phyloP scores from a whole-genome alignment of 2,329 filamentous ascomycete species.

The Verruconis gallopava region DNA sequence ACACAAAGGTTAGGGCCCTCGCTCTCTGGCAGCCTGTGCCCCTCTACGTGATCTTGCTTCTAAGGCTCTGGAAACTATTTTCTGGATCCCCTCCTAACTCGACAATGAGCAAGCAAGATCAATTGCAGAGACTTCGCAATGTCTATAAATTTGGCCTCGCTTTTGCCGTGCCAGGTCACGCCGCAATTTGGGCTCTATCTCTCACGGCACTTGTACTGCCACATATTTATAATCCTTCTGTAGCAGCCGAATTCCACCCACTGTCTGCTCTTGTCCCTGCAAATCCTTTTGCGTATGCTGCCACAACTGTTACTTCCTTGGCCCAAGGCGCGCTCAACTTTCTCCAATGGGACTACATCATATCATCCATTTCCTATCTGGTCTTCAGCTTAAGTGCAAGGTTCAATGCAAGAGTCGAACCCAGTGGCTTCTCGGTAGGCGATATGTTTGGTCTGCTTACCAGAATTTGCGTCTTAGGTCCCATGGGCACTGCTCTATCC shows the following conservation, averaged over 20 bases:
- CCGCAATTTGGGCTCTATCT: not conserved
- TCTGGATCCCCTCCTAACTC: not conserved
- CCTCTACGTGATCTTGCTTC: not conserved
- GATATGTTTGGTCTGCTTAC: not conserved
- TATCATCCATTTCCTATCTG: slow-evolving; percentile 1
- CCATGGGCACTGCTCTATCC: slow-evolving; percentile 4
- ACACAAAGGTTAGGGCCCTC: slow-evolving; percentile 3
- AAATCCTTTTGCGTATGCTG: not conserved
- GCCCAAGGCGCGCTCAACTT: not conserved
- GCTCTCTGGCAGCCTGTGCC: slow-evolving; percentile 4
- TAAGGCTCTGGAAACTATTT: not conserved
- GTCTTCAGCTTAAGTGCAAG: slow-evolving; percentile 3
- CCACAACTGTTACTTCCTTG: not conserved
- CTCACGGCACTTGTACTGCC: not conserved
- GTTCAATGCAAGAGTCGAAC: not conserved
- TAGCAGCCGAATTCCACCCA: not conserved
- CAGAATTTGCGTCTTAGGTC: not conserved
- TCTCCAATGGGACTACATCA: slow-evolving; percentile 7
- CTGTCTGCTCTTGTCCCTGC: slow-evolving; percentile 2
- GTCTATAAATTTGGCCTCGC: slow-evolving; percentile 6
- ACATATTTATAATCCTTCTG: not conserved
- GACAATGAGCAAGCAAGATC: not conserved
- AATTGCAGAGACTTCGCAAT: slow-evolving; percentile 1
- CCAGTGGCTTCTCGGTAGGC: not conserved
- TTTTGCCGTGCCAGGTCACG: not conserved